phyloP scores from a whole-genome alignment of 305 asterid species.

The Rubia balearica region DNA sequence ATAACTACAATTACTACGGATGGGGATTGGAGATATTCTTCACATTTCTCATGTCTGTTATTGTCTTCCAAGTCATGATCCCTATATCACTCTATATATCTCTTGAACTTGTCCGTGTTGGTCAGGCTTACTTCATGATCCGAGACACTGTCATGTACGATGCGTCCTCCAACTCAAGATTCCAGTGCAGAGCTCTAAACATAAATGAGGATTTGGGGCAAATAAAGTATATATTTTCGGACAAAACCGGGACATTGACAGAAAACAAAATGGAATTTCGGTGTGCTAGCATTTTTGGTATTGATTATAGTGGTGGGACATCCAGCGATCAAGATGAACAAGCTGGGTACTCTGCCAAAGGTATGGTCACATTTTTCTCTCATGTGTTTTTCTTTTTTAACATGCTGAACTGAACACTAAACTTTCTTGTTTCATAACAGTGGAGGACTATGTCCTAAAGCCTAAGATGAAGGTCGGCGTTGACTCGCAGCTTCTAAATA shows the following conservation, averaged over 20 bases:
- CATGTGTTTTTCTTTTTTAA: slow-evolving; percentile 1
- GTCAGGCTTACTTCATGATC: slow-evolving; percentile 97
- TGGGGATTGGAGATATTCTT: slow-evolving; percentile 86
- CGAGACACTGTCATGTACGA: slow-evolving; percentile 66
- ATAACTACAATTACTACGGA: slow-evolving; percentile 76
- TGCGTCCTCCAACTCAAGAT: slow-evolving; percentile 62
- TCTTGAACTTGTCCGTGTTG: slow-evolving; percentile 97
- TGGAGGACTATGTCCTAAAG: slow-evolving; percentile 52
- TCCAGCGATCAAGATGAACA: slow-evolving; percentile 35
- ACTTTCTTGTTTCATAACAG: slow-evolving; percentile 37
- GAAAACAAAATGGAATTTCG: slow-evolving; percentile 99
- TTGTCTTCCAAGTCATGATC: slow-evolving; percentile 95
- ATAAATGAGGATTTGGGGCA: slow-evolving; percentile 99
- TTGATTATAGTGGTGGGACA: slow-evolving; percentile 46
- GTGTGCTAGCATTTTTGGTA: slow-evolving; percentile 88
- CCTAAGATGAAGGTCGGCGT: slow-evolving; percentile 79
- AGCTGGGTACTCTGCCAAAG: slow-evolving; percentile 48
- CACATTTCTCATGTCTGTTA: slow-evolving; percentile 85
- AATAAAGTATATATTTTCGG: slow-evolving; percentile 89
- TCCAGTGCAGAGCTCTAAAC: slow-evolving; percentile 94
- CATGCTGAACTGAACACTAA: slow-evolving; percentile 13
- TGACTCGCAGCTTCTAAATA: slow-evolving; percentile 54
- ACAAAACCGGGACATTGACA: slow-evolving; percentile 94
- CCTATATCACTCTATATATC: slow-evolving; percentile 97
- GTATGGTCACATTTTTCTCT: slow-evolving; percentile 26